Conservation (phyloP, 768 basidiomycete species). For the Kwoniella mangroviensis region DNA sequence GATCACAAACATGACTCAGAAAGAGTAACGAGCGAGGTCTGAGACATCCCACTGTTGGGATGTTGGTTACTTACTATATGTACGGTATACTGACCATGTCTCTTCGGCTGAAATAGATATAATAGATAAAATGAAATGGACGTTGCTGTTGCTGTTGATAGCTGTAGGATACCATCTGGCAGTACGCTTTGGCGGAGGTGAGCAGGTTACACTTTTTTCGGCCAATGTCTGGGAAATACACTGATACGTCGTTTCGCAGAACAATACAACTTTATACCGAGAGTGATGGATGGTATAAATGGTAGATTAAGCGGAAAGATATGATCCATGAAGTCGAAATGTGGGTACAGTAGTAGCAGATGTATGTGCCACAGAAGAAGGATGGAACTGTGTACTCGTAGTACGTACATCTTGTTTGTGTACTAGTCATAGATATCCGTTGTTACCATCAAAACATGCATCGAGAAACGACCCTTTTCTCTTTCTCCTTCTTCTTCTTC, state of each 20-base stretch:
- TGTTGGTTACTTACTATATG: neutral
- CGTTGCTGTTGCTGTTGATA: constrained; percentile 37
- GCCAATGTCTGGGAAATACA: neutral
- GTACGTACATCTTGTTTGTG: too few relatives aligned
- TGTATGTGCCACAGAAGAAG: too few relatives aligned
- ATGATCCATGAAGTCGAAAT: neutral
- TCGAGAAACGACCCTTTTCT: neutral
- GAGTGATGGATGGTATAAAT: constrained; percentile 28
- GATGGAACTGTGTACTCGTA: too few relatives aligned
- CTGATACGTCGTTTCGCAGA: constrained; percentile 19
- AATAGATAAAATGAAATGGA: constrained; percentile 15
- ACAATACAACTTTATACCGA: constrained; percentile 45
- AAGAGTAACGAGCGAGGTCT: neutral
- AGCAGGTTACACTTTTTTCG: constrained; percentile 17
- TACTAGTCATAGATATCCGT: too few relatives aligned
- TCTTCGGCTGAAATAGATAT: neutral
- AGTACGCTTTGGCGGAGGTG: constrained; percentile 39
- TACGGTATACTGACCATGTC: neutral
- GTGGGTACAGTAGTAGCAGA: too few relatives aligned
- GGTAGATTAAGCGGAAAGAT: constrained; percentile 18
- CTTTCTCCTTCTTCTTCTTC: neutral
- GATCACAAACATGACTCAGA: neutral
- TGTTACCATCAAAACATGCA: neutral
- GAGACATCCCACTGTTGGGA: neutral
- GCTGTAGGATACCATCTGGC: constrained; percentile 44